Evolutionary conservation across 192 early-diverging fungal species (phyloP), one percentile per base, ranked within the genome.

Genomic region (Podochytrium sp.): DNA sequence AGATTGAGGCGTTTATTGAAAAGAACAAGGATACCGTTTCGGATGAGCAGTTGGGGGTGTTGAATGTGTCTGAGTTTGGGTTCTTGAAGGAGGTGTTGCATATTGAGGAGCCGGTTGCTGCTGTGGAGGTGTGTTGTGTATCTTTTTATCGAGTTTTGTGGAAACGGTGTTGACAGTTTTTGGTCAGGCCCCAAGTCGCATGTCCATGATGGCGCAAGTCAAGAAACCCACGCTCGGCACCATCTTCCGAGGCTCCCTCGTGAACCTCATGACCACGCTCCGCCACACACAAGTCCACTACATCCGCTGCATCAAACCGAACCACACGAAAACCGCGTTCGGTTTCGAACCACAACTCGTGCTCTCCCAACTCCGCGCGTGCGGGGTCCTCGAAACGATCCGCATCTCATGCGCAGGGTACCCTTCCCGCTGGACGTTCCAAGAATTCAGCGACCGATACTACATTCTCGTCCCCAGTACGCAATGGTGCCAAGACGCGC

Each of bases 261-360:
- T 96, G 27, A 90, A 88, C 65, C 85, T 99, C 27, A 98, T 99
- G 97, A 93, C 93, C 47, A 99, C 96, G 4, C 94, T 99, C 73
- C 90, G 91, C 64, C 83, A 86, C 23, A 99, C 97, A 56, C 92
- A 98, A 66, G 92, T 92, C 55, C 94, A 96, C 78, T 99, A 99
- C 76, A 99, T 99, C 69, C 94, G 97, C 67, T 99, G 97, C 86
- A 96, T 99, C 82, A 99, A 99, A 83, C 96, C 97, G 25, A 99
- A 99, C 82, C 94, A 94, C 71, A 91, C 89, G 55, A 99, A 99
- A 79, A 83, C 85, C 1, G 90, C 96, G 16, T 99, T 96, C 89
- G 86, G 70, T 37, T 98, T 97, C 76, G 97, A 99, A 73, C 91
- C 97, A 32, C 90, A 90, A 23, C 96, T 97, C 93, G 95, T 98